Evolutionary conservation across 371 early-diverging fungal genomes (phyloP).

Genomic region (Encephalitozoon intestinalis): DNA sequence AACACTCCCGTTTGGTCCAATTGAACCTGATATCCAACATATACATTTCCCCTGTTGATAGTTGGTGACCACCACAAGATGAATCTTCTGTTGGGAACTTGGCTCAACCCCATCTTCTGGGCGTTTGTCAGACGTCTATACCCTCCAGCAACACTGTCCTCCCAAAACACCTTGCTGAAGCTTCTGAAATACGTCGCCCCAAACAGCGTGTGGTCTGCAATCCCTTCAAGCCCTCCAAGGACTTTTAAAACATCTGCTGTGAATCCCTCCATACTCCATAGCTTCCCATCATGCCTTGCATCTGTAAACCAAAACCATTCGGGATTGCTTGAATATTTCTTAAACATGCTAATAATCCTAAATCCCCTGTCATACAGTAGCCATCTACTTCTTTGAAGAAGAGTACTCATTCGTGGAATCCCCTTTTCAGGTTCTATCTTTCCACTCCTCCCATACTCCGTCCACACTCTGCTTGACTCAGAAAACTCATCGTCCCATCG

Average conservation of each 20-base stretch:
- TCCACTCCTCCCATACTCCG: slow-evolving; percentile 87
- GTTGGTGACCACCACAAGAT: slow-evolving; percentile 99
- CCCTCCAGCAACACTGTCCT: slow-evolving; percentile 65
- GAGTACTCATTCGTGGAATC: slow-evolving; percentile 91
- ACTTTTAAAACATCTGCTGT: slow-evolving; percentile 94
- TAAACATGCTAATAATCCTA: slow-evolving; percentile 87
- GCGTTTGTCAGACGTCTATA: slow-evolving; percentile 68
- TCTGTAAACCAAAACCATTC: slow-evolving; percentile 16
- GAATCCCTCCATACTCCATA: slow-evolving; percentile 88
- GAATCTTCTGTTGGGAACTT: slow-evolving; percentile 98
- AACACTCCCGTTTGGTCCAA: slow-evolving; percentile 94
- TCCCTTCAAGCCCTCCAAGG: slow-evolving; percentile 90
- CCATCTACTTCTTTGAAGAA: slow-evolving; percentile 79
- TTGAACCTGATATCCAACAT: slow-evolving; percentile 96
- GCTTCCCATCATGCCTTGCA: slow-evolving; percentile 78
- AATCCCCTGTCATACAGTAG: slow-evolving; percentile 95
- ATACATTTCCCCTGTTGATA: slow-evolving; percentile 89
- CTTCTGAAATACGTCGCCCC: slow-evolving; percentile 88
- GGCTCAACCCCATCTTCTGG: slow-evolving; percentile 88
- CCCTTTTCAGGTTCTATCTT: slow-evolving; percentile 82
- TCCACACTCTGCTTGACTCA: slow-evolving; percentile 69
- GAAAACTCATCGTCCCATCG: slow-evolving; percentile 26
- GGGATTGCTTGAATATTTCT: slow-evolving; percentile 73
- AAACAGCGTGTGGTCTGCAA: slow-evolving; percentile 90
- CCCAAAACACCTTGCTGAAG: slow-evolving; percentile 97